Percentiles rank a stretch among this genome's conserved stretches.
phyloP scores from a whole-genome alignment of 352 stramenopile species.

The Phytophthora pini region DNA sequence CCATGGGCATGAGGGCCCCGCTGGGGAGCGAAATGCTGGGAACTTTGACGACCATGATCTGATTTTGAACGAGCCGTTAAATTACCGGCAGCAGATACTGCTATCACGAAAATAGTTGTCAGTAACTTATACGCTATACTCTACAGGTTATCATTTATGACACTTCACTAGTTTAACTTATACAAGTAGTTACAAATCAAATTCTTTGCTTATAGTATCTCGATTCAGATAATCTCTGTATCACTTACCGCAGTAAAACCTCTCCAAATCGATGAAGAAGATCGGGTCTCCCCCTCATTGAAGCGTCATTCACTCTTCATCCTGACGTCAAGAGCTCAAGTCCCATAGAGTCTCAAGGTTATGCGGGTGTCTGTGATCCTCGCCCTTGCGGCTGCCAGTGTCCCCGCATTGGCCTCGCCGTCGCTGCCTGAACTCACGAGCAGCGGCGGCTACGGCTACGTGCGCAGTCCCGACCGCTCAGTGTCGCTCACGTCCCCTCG shows the following conservation, averaged over 20 bases:
- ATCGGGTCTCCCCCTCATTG: slow-evolving; percentile 20
- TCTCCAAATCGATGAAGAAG: slow-evolving; percentile 21
- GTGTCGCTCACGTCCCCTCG: slow-evolving; percentile 63
- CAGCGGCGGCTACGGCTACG: slow-evolving; percentile 62
- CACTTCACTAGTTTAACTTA: background rate
- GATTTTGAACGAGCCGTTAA: slow-evolving; percentile 1
- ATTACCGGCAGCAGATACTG: background rate
- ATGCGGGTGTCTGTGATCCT: slow-evolving; percentile 30
- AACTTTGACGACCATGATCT: slow-evolving; percentile 4
- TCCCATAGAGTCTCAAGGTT: background rate
- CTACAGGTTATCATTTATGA: background rate
- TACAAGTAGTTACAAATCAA: background rate
- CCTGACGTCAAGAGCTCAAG: slow-evolving; percentile 32
- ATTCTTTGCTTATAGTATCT: background rate
- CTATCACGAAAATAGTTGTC: background rate
- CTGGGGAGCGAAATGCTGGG: slow-evolving; percentile 36
- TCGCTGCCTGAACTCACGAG: slow-evolving; percentile 8
- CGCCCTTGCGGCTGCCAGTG: slow-evolving; percentile 5
- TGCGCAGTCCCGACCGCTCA: slow-evolving; percentile 75
- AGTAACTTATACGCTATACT: background rate
- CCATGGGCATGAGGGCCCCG: slow-evolving; percentile 43
- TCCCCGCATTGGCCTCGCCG: slow-evolving; percentile 1
- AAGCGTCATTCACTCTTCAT: slow-evolving; percentile 29
- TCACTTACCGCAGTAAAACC: background rate
- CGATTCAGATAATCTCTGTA: background rate